Base-by-base conservation (phyloP, 1,284 basidiomycete genomes). In the Trametes versicolor region DNA sequence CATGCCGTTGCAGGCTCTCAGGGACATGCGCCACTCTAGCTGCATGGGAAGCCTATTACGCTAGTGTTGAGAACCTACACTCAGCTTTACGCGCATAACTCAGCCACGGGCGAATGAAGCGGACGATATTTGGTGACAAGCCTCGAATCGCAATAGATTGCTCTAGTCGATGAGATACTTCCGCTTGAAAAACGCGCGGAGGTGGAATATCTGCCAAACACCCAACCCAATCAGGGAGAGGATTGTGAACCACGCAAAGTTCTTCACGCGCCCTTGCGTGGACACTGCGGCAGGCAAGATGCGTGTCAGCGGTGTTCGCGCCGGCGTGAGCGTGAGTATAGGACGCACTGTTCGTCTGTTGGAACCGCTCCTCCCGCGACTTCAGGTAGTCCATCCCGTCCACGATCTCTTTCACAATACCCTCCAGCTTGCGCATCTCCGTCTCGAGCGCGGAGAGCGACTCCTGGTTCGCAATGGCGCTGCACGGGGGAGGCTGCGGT, bases 381-480 rank as follows among this genome's bases (percentile, higher is more conserved):
- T 97, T 96, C 66, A 99, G 86, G 80, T 98, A 99, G 36, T 89
- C 88, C 83, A 99, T 85, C 79, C 99, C 97, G 72, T 99, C 96
- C 19, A 95, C 89, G 63, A 99, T 92, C 81, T 99, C 97, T 77
- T 95, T 95, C 37, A 96, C 93, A 6, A 98, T 81, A 0, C 94
- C 96, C 78, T 99, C 97, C 10, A 99, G 84, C 76, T 99, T 99
- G 41, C 97, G 87, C 95, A 99, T 98, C 79, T 99, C 97, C 0
- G 96, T 97, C 80, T 99, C 98, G 45, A 99, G 86, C 0, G 94
- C 94, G 1, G 96, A 98, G 0, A 99, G 84, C 0, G 95, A 97
- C 79, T 99, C 97, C 78, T 98, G 97, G 81, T 98, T 99, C 7
- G 98, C 97, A 76, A 99, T 99, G 23, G 97, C 97, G 75, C 95